These are phyloP conservation scores for Ulota crispa DNA, from an alignment of 225 moss, liverwort and hornwort species.

Conservation along the genomic window DNA sequence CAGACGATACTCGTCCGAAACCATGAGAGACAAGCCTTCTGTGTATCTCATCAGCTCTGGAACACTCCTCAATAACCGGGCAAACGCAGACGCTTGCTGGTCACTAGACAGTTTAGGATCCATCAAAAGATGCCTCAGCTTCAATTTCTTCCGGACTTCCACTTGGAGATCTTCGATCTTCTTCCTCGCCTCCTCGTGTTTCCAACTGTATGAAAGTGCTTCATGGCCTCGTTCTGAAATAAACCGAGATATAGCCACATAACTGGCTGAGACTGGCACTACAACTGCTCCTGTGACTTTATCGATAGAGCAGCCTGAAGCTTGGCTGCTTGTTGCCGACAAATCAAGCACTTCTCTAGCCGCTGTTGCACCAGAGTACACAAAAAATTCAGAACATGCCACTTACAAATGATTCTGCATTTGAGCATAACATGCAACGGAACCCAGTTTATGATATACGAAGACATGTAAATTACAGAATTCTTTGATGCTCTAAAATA, in stretches of 20 bases:
- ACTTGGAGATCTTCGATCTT: constrained; percentile 59
- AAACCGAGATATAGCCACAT: constrained; percentile 47
- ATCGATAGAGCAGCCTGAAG: constrained; percentile 55
- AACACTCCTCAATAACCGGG: constrained; percentile 63
- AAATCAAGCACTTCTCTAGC: constrained; percentile 29
- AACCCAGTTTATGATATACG: background rate
- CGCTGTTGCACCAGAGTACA: constrained; percentile 32
- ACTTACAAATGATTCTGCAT: background rate
- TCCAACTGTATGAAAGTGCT: constrained; percentile 49
- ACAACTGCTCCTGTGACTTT: constrained; percentile 53
- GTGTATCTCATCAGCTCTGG: constrained; percentile 65
- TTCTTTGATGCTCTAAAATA: background rate
- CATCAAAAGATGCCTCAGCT: constrained; percentile 68
- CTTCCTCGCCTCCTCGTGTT: constrained; percentile 42
- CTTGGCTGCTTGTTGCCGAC: constrained; percentile 31
- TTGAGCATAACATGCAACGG: constrained; percentile 1
- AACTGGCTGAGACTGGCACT: constrained; percentile 57
- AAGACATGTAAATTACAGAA: background rate
- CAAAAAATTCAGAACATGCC: background rate
- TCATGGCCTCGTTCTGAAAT: constrained; percentile 57
- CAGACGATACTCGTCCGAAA: constrained; percentile 76
- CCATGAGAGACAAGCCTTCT: constrained; percentile 71
- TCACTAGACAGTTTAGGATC: constrained; percentile 66
- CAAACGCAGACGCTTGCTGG: constrained; percentile 73
- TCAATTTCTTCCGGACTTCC: constrained; percentile 64